Evolutionary conservation across 2,329 filamentous ascomycete species (phyloP).

Genomic region (Conoideocrella luteorostrata): DNA sequence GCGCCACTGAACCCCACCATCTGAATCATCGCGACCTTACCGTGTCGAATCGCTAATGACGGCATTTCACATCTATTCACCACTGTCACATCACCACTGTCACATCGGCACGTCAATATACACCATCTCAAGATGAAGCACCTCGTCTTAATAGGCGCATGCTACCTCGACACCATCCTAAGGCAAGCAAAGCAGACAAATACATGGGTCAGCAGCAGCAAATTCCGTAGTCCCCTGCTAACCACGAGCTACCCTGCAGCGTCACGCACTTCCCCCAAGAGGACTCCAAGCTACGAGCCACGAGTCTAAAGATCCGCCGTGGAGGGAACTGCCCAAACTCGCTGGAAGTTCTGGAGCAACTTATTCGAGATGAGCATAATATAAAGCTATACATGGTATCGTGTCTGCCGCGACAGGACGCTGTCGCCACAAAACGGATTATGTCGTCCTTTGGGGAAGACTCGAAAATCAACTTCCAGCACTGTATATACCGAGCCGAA

Average conservation of each 20-base stretch:
- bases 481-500: constrained; percentile 54
- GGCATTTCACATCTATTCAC: no score
- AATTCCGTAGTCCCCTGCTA: background rate
- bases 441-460: constrained; percentile 43
- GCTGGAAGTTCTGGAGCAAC: constrained; percentile 63
- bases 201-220: no score
- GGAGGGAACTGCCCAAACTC: constrained; percentile 71
- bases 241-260: constrained; percentile 33
- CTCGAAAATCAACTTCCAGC: constrained; percentile 39
- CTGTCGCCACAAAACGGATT: constrained; percentile 46
- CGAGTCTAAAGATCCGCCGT: constrained; percentile 49
- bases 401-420: constrained; percentile 46
- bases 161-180: constrained; percentile 66
- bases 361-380: constrained; percentile 30
- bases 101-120: background rate
- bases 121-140: constrained; percentile 51
- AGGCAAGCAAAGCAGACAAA: constrained; percentile 45
- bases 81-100: background rate
- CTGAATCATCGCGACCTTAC: no score
- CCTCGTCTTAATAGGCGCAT: constrained; percentile 59
- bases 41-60: no score
- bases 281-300: constrained; percentile 67
- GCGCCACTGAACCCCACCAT: no score
- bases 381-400: constrained; percentile 39
- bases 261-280: constrained; percentile 62